Conservation (phyloP, 1,139 yeast species). For the Ashbya aceris region DNA sequence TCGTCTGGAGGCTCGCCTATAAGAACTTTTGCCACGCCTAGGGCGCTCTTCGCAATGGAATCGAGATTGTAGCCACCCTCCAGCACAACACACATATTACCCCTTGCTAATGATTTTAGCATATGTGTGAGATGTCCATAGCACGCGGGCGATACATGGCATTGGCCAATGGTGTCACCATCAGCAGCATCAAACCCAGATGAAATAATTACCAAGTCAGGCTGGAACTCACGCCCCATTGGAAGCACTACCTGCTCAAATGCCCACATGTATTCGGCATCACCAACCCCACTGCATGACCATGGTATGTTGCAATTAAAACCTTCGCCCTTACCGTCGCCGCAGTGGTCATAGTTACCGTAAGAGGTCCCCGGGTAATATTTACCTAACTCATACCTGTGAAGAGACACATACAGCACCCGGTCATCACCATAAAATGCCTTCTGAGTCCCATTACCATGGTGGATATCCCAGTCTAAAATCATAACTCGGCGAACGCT, state of each 20-base stretch:
- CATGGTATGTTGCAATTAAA: constrained; percentile 86
- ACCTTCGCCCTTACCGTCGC: constrained; percentile 82
- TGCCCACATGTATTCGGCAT: constrained; percentile 92
- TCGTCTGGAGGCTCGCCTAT: constrained; percentile 94
- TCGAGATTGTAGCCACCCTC: constrained; percentile 97
- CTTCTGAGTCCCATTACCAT: constrained; percentile 96
- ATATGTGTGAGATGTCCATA: constrained; percentile 94
- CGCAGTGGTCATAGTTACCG: constrained; percentile 65
- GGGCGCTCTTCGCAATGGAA: constrained; percentile 80
- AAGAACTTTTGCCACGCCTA: constrained; percentile 84
- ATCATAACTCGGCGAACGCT: constrained; percentile 75
- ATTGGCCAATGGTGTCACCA: constrained; percentile 96
- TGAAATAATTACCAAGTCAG: constrained; percentile 85
- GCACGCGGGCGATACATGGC: constrained; percentile 91
- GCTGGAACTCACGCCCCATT: constrained; percentile 77
- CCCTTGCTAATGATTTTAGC: constrained; percentile 79
- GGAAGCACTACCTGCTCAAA: constrained; percentile 86
- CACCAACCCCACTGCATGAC: constrained; percentile 89
- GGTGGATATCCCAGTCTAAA: constrained; percentile 96
- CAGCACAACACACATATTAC: constrained; percentile 77
- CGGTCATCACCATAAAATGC: constrained; percentile 84
- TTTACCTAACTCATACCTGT: constrained; percentile 83
- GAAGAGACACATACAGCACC: constrained; percentile 82
- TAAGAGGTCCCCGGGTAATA: constrained; percentile 95
- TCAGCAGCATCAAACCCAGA: constrained; percentile 99